Evolutionary conservation across 2,329 filamentous ascomycete species (phyloP), one percentile per base, ranked within the genome.

Genomic region (Aspergillus sp.): DNA sequence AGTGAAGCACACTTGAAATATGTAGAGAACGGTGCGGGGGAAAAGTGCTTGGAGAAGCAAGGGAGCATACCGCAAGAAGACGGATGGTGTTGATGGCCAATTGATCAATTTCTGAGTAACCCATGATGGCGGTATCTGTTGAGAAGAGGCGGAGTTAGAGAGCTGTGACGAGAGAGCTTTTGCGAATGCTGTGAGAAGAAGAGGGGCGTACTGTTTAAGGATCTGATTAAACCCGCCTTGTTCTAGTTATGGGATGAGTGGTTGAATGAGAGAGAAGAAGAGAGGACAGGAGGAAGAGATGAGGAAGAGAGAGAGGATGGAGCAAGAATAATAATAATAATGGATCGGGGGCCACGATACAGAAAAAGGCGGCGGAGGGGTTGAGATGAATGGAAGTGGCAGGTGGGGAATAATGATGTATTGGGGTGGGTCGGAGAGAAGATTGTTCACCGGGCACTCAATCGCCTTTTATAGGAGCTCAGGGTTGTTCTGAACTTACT

Each of bases 1-100:
- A 49, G 61, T 60, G 63, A 60, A 60, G 19, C 19, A 19, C 19
- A 19, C 51, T 54, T 57, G 17, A 34, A 25, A 52, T 50, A 56
- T 50, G 57, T 49, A 50, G 31, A 49, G 28, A 59, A 52, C 25
- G 17, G 22, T 22, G 45, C 25, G 52, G 38, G 25, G 31, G 19
- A 19, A 57, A 28, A 22, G 52, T 11, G 38, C n/a, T 50, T 55
- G 54, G 52, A 51, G 53, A 49, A 30, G 49, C 19, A 15, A 62
- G 52, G 67, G 64, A 60, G 89, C 93, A 81, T 90, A 98, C 95
- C 80, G 95, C 93, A 74, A 99, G 88, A 78, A 92, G 83, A 80
- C 95, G 92, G 85, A 99, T 98, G 81, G 94, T 97, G 90, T 98
- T 98, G 84, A 99, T 92, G 77, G 92, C 91, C 82, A 93, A 87